A percentile compares a stretch with the other conserved stretches of the same genome.
These are phyloP conservation scores for Neofusicoccum umdonicola DNA, from an alignment of 2,329 filamentous ascomycete genomes.

Conservation along the genomic window DNA sequence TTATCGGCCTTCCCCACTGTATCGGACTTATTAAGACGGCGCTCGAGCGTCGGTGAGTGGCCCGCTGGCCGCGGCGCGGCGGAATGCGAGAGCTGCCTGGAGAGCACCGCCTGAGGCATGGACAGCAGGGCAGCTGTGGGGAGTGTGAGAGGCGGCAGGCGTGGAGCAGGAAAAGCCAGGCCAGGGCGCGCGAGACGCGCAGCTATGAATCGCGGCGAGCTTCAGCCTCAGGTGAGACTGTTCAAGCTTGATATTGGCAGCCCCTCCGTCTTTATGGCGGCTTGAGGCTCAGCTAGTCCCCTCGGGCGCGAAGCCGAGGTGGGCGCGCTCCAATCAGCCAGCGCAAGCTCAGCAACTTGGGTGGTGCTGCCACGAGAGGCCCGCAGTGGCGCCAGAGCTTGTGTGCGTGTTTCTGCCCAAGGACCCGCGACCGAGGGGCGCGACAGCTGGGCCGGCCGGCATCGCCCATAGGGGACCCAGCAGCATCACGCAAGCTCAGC, in stretches of 20 bases:
- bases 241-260: conserved; percentile 5
- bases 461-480: neutral
- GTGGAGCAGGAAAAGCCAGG: neutral
- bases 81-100: neutral
- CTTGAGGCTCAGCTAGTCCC: conserved; percentile 10
- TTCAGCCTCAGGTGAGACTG: conserved; percentile 8
- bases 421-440: neutral
- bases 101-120: conserved; percentile 16
- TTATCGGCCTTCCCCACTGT: conserved; percentile 15
- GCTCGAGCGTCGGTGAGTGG: conserved; percentile 15
- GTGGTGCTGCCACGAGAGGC: neutral
- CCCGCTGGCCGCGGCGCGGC: conserved; percentile 14
- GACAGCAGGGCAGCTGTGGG: neutral
- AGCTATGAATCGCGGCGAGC: conserved; percentile 4
- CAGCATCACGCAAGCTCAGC: neutral
- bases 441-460: neutral
- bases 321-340: conserved; percentile 16
- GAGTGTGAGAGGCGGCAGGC: neutral
- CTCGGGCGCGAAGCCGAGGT: conserved; percentile 13
- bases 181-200: neutral
- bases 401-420: neutral
- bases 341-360: neutral
- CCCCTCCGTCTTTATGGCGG: neutral
- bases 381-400: conserved; percentile 2
- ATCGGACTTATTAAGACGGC: conserved; percentile 16